Percentiles rank a stretch among this genome's conserved stretches.
phyloP scores from a whole-genome alignment of 345 rosid genomes.

The Melastoma malabathricum region DNA sequence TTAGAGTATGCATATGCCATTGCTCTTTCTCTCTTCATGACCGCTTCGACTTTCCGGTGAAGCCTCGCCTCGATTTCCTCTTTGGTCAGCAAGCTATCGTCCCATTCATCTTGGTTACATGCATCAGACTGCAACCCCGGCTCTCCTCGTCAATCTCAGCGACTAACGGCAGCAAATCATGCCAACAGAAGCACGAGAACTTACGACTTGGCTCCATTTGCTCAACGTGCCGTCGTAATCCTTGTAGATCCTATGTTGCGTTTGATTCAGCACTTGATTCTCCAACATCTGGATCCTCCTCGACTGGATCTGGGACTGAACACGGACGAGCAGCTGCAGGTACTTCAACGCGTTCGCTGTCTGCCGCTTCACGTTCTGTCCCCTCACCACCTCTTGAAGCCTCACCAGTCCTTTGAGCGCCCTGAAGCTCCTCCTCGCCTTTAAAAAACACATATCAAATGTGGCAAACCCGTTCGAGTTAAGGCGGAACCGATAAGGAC shows the following conservation, averaged over 20 bases:
- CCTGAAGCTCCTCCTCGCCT: conserved; percentile 91
- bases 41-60: conserved; percentile 72
- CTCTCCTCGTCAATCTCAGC: conserved; percentile 2
- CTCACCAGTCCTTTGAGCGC: conserved; percentile 90
- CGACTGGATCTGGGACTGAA: conserved; percentile 93
- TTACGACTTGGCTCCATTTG: conserved; percentile 50
- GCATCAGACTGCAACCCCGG: conserved; percentile 41
- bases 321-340: conserved; percentile 92
- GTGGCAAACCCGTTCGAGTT: not conserved
- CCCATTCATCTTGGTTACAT: conserved; percentile 66
- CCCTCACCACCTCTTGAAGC: conserved; percentile 93
- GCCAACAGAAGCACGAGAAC: conserved; percentile 8
- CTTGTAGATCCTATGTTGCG: conserved; percentile 26
- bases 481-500: too few relatives aligned
- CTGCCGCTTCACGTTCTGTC: conserved; percentile 83
- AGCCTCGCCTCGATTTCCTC: conserved; percentile 62
- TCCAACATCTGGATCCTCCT: conserved; percentile 85
- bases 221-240: conserved; percentile 44
- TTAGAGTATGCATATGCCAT: conserved; percentile 88
- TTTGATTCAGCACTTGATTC: conserved; percentile 53
- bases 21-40: conserved; percentile 74
- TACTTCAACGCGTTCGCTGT: conserved; percentile 80
- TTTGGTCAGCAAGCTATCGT: conserved; percentile 67
- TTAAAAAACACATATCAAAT: not conserved
- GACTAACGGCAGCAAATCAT: too few relatives aligned